A percentile compares a stretch with the other conserved stretches of the same genome.
These are phyloP conservation scores for Lasiosphaeriaceae sp. DNA, from an alignment of 495 filamentous ascomycete genomes.

Conservation along the genomic window DNA sequence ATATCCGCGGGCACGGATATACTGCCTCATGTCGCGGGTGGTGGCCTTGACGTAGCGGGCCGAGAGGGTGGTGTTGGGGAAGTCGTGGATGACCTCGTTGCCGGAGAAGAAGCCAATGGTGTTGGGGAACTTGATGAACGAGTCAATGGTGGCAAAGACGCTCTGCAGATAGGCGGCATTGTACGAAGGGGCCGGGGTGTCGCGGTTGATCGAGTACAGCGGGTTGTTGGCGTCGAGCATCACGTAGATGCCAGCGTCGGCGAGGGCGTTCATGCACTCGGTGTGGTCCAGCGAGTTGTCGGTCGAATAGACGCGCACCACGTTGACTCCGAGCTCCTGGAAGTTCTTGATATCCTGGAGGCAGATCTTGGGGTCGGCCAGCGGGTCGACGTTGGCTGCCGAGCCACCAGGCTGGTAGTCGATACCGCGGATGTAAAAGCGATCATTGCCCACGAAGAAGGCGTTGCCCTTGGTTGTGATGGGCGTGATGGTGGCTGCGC, in stretches of 20 bases:
- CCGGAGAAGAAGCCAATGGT: conserved; percentile 95
- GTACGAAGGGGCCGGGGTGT: conserved; percentile 70
- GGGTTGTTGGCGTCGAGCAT: conserved; percentile 68
- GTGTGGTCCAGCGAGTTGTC: conserved; percentile 85
- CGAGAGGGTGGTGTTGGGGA: conserved; percentile 61
- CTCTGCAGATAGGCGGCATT: conserved; percentile 89
- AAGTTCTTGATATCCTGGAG: conserved; percentile 82
- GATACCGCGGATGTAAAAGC: conserved; percentile 94
- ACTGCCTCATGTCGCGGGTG: conserved; percentile 87
- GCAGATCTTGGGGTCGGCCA: conserved; percentile 69
- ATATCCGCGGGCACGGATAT: conserved; percentile 68
- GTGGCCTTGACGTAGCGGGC: conserved; percentile 93
- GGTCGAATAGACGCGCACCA: conserved; percentile 89
- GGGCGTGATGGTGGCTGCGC: conserved; percentile 31
- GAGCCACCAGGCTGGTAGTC: conserved; percentile 96
- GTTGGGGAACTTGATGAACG: conserved; percentile 84
- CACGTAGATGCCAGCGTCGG: conserved; percentile 86
- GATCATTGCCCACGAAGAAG: conserved; percentile 77
- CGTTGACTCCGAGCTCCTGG: conserved; percentile 83
- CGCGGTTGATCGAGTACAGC: conserved; percentile 31
- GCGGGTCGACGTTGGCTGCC: conserved; percentile 64
- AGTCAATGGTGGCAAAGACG: conserved; percentile 91
- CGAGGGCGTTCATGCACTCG: conserved; percentile 79
- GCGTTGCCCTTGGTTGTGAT: conserved; percentile 52
- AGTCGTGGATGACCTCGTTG: conserved; percentile 94